Conservation (phyloP, 129 eudicot genomes). For the Saussurea involucrata region DNA sequence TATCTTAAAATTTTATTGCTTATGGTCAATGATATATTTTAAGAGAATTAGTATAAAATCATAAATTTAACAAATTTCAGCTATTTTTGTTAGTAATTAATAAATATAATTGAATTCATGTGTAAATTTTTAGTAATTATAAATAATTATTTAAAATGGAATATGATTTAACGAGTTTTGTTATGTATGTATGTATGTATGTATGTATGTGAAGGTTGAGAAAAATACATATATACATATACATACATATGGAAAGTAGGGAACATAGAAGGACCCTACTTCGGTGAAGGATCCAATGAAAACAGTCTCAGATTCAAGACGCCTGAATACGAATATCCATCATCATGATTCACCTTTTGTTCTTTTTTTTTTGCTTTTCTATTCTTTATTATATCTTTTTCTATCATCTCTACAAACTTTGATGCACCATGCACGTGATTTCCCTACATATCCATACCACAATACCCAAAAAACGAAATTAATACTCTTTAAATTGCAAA, state of each 20-base stretch:
- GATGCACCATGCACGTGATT: constrained; percentile 33
- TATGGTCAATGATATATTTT: too few relatives aligned
- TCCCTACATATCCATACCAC: constrained; percentile 17
- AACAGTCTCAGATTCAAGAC: constrained; percentile 28
- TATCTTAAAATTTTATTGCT: too few relatives aligned
- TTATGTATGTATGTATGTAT: constrained; percentile 5
- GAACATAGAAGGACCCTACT: constrained; percentile 26
- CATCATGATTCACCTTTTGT: constrained; percentile 1
- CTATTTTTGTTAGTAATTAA: background rate
- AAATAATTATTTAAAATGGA: too few relatives aligned
- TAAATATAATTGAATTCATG: too few relatives aligned
- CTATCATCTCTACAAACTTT: background rate
- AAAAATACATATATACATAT: constrained; percentile 14
- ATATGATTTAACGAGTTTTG: background rate
- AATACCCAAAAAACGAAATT: background rate
- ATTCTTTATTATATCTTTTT: constrained; percentile 22
- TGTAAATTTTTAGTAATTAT: background rate
- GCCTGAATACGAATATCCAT: constrained; percentile 11
- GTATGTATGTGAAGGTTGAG: background rate
- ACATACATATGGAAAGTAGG: background rate
- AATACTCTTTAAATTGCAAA: background rate
- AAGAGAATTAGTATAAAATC: too few relatives aligned
- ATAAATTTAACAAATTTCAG: too few relatives aligned
- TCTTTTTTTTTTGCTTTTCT: background rate
- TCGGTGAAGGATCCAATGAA: constrained; percentile 65